Percentiles rank a stretch among this genome's conserved stretches.
Evolutionary conservation across 1,284 basidiomycete genomes (phyloP).

Genomic region (Xanthoconium separans): DNA sequence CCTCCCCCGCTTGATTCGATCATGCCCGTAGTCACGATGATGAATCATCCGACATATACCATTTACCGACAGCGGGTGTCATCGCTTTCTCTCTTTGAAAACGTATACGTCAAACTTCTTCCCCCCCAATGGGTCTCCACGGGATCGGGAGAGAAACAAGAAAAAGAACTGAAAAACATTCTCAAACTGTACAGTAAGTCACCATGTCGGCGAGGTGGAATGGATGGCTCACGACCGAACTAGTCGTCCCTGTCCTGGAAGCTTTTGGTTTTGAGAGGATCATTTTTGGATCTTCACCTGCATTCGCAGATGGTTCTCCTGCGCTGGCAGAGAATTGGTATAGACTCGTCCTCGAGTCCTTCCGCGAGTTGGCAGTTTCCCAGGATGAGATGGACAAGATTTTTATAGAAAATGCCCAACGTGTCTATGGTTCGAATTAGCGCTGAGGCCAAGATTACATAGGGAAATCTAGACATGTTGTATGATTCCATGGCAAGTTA

Average conservation of each 20-base stretch:
- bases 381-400: constrained; percentile 75
- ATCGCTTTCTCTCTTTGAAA: constrained; percentile 73
- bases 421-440: constrained; percentile 48
- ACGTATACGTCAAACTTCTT: constrained; percentile 73
- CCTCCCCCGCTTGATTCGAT: constrained; percentile 79
- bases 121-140: constrained; percentile 67
- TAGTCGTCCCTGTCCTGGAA: constrained; percentile 76
- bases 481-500: not conserved
- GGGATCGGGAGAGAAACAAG: constrained; percentile 37
- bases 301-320: constrained; percentile 49
- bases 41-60: constrained; percentile 71
- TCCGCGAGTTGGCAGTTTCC: constrained; percentile 82
- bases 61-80: constrained; percentile 75
- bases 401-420: constrained; percentile 65
- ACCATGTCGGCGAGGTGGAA: constrained; percentile 2
- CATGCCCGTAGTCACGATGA: constrained; percentile 72
- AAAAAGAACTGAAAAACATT: constrained; percentile 70
- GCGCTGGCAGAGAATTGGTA: constrained; percentile 73
- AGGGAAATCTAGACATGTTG: not conserved
- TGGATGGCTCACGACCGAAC: constrained; percentile 1
- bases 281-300: constrained; percentile 58
- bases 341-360: constrained; percentile 72
- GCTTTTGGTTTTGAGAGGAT: constrained; percentile 63
- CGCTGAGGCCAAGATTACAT: constrained; percentile 1
- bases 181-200: constrained; percentile 88